Conservation (phyloP, 1,284 basidiomycete genomes). For the Puccinia novopanici region DNA sequence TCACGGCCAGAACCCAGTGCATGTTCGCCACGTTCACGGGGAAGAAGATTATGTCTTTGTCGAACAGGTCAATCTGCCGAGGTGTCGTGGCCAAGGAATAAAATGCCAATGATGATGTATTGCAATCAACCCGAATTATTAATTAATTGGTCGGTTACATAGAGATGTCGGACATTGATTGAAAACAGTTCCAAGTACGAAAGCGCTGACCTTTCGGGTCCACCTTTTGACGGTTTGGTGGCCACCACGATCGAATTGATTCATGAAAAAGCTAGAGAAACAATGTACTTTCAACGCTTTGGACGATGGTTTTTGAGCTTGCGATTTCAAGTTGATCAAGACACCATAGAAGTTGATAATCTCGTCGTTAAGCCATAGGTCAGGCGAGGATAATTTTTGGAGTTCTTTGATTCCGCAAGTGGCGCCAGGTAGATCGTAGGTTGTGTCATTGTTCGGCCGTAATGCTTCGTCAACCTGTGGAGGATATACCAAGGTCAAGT, state of each 20-base stretch:
- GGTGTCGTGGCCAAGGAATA: neutral
- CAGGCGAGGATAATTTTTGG: conserved; percentile 54
- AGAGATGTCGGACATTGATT: neutral
- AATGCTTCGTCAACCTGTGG: conserved; percentile 14
- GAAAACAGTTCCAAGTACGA: neutral
- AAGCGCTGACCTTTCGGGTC: conserved; percentile 55
- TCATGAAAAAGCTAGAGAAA: conserved; percentile 58
- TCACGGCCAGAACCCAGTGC: conserved; percentile 59
- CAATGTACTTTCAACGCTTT: conserved; percentile 56
- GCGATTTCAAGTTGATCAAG: conserved; percentile 53
- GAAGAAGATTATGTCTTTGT: conserved; percentile 58
- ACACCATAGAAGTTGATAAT: conserved; percentile 59
- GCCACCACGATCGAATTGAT: conserved; percentile 55
- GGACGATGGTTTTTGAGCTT: neutral
- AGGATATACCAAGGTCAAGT: neutral
- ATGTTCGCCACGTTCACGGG: conserved; percentile 58
- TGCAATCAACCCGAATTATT: neutral
- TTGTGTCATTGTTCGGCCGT: conserved; percentile 25
- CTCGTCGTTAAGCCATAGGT: conserved; percentile 59
- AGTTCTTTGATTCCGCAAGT: conserved; percentile 56
- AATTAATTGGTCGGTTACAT: neutral
- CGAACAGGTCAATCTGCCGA: conserved; percentile 56
- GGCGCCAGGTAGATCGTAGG: conserved; percentile 53
- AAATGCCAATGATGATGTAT: neutral
- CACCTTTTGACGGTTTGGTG: conserved; percentile 57